Evolutionary conservation across 139 green algal genomes (phyloP).

Genomic region (Limnomonas spitsbergensis): DNA sequence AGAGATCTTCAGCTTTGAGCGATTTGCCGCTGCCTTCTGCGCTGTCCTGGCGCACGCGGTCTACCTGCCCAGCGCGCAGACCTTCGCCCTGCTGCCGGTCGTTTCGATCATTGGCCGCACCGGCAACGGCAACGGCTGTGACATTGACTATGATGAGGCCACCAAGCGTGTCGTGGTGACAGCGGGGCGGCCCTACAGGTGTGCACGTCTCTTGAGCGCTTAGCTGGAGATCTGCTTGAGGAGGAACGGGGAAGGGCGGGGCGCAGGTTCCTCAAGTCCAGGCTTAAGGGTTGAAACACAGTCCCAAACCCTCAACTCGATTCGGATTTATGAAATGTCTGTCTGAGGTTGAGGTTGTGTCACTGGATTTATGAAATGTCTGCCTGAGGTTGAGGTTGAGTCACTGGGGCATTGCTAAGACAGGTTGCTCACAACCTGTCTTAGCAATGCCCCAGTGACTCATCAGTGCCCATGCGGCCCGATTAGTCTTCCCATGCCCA

Average conservation of each 20-base stretch:
- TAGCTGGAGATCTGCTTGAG: no score
- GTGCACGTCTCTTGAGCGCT: not conserved
- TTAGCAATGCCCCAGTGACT: no score
- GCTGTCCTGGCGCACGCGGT: slow-evolving; percentile 72
- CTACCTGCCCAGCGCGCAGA: slow-evolving; percentile 81
- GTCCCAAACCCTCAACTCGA: no score
- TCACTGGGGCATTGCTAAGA: no score
- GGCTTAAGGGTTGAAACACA: no score
- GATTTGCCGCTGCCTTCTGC: slow-evolving; percentile 74
- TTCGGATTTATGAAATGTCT: not conserved
- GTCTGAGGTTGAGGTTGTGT: not conserved
- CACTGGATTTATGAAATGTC: not conserved
- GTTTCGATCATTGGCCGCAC: slow-evolving; percentile 48
- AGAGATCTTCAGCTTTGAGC: slow-evolving; percentile 47
- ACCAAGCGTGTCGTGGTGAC: slow-evolving; percentile 57
- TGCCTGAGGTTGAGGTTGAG: not conserved
- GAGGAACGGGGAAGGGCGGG: no score
- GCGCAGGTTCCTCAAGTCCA: no score
- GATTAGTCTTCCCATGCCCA: no score
- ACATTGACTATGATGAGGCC: slow-evolving; percentile 76
- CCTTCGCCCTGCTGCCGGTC: slow-evolving; percentile 89
- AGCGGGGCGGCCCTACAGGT: slow-evolving; percentile 50
- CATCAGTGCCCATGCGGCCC: no score
- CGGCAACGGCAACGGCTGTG: slow-evolving; percentile 50
- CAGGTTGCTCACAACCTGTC: no score